Evolutionary conservation across 306 rosid species (phyloP), one percentile per base, ranked within the genome.

Genomic region (Pyrus pyrifolia): DNA sequence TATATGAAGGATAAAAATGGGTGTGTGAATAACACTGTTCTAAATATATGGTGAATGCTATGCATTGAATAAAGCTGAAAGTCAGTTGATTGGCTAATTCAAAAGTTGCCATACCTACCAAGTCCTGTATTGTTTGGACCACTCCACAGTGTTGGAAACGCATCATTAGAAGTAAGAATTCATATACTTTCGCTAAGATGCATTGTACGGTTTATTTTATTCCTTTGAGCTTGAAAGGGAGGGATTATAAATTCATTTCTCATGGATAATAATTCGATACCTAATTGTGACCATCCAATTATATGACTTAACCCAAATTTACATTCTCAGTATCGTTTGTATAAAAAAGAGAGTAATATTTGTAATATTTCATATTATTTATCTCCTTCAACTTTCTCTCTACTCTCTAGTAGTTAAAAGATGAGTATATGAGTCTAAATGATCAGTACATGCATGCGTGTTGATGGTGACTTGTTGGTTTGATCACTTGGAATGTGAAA

Each of bases 91-190:
- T 59, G 63, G 68, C 23, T 11, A 8, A 35, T 8, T 23, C 76
- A 55, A 58, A 35, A 58, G 8, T 57, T 55, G n/a, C 22, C 57
- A 66, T 65, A 67, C 74, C 75, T 73, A 71, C 74, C 75, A 60
- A 45, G 38, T 60, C 12, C 59, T 31, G 31, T 67, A 70, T 71
- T 57, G 40, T 29, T 59, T 59, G 83, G 83, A 80, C 83, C 83
- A 80, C 76, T 4, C 30, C 35, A 59, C 72, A 68, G 59, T 62
- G 79, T 74, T 74, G 27, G 27, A 76, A 59, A 68, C 58, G 35
- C 75, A 74, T 80, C 67, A 59, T 67, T 6, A 1, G 40, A 35
- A 25, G 38, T 45, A 25, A 69, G 23, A 45, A 23, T 45, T 15
- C 14, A 30, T 18, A 63, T 17, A 35, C 40, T 30, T 3, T 27